These are phyloP conservation scores for Paracamarosporium sp. DNA, from an alignment of 2,329 filamentous ascomycete genomes.

Conservation along the genomic window DNA sequence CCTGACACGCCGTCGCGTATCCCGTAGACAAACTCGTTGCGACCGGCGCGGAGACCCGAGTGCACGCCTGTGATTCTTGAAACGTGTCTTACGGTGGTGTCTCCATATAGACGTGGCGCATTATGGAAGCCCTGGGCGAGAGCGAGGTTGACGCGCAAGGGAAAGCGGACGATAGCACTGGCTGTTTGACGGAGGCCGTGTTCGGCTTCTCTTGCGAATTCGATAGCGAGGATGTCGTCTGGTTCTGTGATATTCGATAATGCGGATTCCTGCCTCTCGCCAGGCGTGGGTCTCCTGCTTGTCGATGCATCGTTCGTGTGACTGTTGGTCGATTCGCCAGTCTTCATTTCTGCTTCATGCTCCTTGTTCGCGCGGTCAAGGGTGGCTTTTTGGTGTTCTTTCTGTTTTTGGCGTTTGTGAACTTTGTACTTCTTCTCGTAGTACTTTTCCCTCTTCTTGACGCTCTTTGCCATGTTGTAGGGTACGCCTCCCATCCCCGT, in stretches of 20 bases:
- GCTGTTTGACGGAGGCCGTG: conserved; percentile 60
- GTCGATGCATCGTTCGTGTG: conserved; percentile 15
- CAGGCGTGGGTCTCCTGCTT: conserved; percentile 19
- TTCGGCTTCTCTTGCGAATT: conserved; percentile 57
- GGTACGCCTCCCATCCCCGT: conserved; percentile 71
- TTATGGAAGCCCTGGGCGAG: conserved; percentile 75
- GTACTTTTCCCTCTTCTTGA: conserved; percentile 61
- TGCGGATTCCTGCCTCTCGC: conserved; percentile 26
- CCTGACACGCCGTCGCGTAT: conserved; percentile 71
- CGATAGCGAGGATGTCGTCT: conserved; percentile 30
- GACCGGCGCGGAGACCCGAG: conserved; percentile 66
- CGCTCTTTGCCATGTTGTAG: conserved; percentile 64
- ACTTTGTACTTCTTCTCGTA: conserved; percentile 54
- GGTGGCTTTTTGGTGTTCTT: conserved; percentile 29
- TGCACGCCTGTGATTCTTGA: conserved; percentile 69
- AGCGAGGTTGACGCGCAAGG: conserved; percentile 67
- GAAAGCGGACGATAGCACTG: conserved; percentile 61
- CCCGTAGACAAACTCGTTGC: conserved; percentile 67
- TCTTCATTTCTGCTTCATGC: conserved; percentile 1
- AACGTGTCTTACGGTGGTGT: conserved; percentile 70
- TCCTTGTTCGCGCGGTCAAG: conserved; percentile 26
- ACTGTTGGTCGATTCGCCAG: conserved; percentile 20
- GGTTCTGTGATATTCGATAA: conserved; percentile 42
- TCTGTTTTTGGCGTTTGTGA: conserved; percentile 37
- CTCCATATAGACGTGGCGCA: conserved; percentile 72